A percentile compares a stretch with the other conserved stretches of the same genome.
phyloP scores from a whole-genome alignment of 345 rosid species.

The Clarkia xantiana region DNA sequence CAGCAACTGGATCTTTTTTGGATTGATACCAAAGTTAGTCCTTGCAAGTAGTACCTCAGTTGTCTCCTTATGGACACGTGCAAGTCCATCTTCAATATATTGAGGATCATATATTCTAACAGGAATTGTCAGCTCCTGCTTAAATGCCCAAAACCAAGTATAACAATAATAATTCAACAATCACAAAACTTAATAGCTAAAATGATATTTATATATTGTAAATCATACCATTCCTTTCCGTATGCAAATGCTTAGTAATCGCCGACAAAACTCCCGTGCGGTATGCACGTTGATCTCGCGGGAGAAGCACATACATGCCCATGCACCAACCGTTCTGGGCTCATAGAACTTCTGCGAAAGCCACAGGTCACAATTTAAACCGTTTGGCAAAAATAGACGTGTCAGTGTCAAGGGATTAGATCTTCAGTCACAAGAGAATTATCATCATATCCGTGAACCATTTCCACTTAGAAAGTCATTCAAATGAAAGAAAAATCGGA shows the following conservation, averaged over 20 bases:
- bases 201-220: background rate
- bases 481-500: too few relatives aligned
- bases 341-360: conserved; percentile 59
- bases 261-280: conserved; percentile 25
- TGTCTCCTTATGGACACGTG: conserved; percentile 17
- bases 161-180: background rate
- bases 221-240: conserved; percentile 57
- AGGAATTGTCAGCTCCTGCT: conserved; percentile 20
- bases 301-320: conserved; percentile 60
- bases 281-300: background rate
- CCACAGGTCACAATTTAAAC: too few relatives aligned
- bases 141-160: conserved; percentile 23
- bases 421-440: too few relatives aligned
- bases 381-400: too few relatives aligned
- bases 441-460: too few relatives aligned
- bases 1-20: conserved; percentile 34
- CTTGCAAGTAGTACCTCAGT: conserved; percentile 5
- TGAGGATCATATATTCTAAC: conserved; percentile 14
- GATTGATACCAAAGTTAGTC: background rate
- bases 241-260: conserved; percentile 39
- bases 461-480: too few relatives aligned
- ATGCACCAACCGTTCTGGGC: conserved; percentile 42
- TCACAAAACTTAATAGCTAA: background rate
- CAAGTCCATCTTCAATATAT: conserved; percentile 33
- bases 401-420: too few relatives aligned